Base-by-base conservation (phyloP, 2,329 filamentous ascomycete genomes). In the Remersonia thermophila region DNA sequence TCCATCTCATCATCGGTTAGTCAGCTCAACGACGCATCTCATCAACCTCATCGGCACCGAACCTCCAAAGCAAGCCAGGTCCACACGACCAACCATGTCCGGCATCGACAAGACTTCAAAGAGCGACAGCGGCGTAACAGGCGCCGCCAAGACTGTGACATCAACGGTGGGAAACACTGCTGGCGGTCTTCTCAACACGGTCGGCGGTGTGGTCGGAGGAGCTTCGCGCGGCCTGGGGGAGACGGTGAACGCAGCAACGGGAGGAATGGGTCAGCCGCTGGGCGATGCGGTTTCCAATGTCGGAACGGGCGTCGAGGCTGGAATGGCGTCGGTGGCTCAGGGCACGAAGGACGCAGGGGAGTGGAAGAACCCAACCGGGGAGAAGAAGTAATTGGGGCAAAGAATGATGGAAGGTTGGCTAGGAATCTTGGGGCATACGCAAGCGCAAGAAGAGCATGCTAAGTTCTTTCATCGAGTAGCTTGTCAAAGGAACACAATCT, bases 291-390 rank as follows among this genome's bases (percentile, higher is more conserved):
- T 77, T 10, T 60, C 63, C 7, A 69, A 63, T 44, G 49, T 72
- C 7, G 69, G 69, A 5, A 65, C 61, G 2, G 71, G 71, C 1
- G 45, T 77, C 2, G 62, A 75, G 55, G 58, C 61, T 30, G 73
- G 69, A 2, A 53, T 43, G 62, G 27, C 57, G 30, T 57, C 55
- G 32, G 59, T 74, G 2, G 64, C 66, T 11, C 63, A 69, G 54
- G 70, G 71, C 0, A 64, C 70, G 6, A 71, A 76, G 55, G 59
- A 73, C 47, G 71, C 71, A 9, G 72, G 73, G 3, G 55, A 74
- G 50, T 73, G 70, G 69, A 69, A 68, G 57, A 61, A 43, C 3
- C 42, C 30, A n/a, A 32, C 30, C 13, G 33, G 33, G 27, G 12
- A 7, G 13, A 16, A 31, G 31, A 35, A 40, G 30, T 13, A 20